phyloP scores from a whole-genome alignment of 2,329 filamentous ascomycete genomes.

The Penicillium sclerotigenum region DNA sequence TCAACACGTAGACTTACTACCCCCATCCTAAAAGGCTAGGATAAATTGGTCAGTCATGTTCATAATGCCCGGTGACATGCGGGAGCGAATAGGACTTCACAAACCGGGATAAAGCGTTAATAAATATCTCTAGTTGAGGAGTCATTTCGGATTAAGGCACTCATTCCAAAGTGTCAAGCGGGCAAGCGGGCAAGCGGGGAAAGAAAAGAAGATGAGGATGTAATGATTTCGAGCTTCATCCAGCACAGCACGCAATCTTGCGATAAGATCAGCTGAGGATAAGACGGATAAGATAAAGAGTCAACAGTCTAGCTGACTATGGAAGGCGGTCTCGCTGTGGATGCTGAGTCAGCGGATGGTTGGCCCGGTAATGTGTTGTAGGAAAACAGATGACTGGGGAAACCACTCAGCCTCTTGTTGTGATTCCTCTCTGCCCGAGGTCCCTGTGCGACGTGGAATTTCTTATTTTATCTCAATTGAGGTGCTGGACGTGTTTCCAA shows the following conservation, averaged over 20 bases:
- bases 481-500: slow-evolving; percentile 12
- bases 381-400: slow-evolving; percentile 40
- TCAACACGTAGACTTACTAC: slow-evolving; percentile 49
- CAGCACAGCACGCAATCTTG: slow-evolving; percentile 4
- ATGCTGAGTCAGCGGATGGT: slow-evolving; percentile 31
- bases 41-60: slow-evolving; percentile 30
- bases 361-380: slow-evolving; percentile 41
- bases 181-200: not conserved
- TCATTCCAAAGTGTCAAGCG: slow-evolving; percentile 4
- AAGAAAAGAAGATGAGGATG: not conserved
- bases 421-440: slow-evolving; percentile 12
- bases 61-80: not conserved
- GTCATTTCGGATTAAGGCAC: slow-evolving; percentile 19
- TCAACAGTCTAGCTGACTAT: not conserved
- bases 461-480: slow-evolving; percentile 8
- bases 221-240: not conserved
- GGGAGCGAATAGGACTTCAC: not conserved
- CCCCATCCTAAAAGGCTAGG: slow-evolving; percentile 69
- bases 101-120: slow-evolving; percentile 45
- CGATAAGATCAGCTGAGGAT: slow-evolving; percentile 27
- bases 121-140: slow-evolving; percentile 36
- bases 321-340: slow-evolving; percentile 23
- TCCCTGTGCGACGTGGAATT: slow-evolving; percentile 14
- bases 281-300: slow-evolving; percentile 7
- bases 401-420: slow-evolving; percentile 25